A percentile compares a stretch with the other conserved stretches of the same genome.
Conservation (phyloP, 2,329 filamentous ascomycete genomes). For the Ciborinia camelliae region DNA sequence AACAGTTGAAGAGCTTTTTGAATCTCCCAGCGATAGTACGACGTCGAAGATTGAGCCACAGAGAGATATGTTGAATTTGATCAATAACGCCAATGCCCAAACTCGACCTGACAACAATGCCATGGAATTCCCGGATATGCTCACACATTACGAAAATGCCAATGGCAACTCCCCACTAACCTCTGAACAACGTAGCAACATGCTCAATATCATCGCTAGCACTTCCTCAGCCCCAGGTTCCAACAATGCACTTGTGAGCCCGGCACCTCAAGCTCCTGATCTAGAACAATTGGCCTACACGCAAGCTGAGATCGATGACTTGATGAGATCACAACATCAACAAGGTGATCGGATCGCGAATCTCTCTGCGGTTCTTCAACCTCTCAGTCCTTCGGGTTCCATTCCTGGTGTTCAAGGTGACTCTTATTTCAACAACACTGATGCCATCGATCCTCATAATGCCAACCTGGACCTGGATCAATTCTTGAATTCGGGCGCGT, state of each 20-base stretch:
- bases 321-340: conserved; percentile 74
- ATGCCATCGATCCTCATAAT: conserved; percentile 38
- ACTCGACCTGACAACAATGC: conserved; percentile 36
- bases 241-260: conserved; percentile 36
- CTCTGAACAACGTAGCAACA: conserved; percentile 56
- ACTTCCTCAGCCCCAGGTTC: conserved; percentile 30
- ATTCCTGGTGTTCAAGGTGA: conserved; percentile 64
- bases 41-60: conserved; percentile 56
- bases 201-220: conserved; percentile 58
- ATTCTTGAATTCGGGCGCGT: conserved; percentile 45
- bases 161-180: conserved; percentile 55
- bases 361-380: conserved; percentile 69
- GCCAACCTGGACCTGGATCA: conserved; percentile 49
- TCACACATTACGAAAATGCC: conserved; percentile 37
- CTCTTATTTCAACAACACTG: conserved; percentile 35
- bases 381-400: conserved; percentile 73
- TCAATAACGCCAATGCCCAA: conserved; percentile 61
- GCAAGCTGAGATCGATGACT: conserved; percentile 70
- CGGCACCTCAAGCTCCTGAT: conserved; percentile 42
- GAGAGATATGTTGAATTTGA: conserved; percentile 62
- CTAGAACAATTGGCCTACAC: conserved; percentile 65
- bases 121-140: conserved; percentile 53
- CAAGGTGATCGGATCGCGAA: conserved; percentile 75
- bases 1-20: conserved; percentile 59
- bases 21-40: conserved; percentile 47